Evolutionary conservation across 176 grass and related monocot genomes (phyloP), one percentile per base, ranked within the genome.

Genomic region (Triticum dicoccoides): DNA sequence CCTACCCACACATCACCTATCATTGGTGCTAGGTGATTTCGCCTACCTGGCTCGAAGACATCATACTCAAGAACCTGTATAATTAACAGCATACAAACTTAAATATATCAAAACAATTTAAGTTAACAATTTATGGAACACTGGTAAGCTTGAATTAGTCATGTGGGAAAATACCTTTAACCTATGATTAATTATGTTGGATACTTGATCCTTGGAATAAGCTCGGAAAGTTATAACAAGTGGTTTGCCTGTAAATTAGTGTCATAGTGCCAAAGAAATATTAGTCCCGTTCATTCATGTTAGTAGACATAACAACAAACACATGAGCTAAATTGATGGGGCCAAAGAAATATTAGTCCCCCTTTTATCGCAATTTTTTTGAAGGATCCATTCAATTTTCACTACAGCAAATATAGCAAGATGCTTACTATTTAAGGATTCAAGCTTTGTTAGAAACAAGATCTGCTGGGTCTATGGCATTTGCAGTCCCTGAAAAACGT

Each of bases 141-240:
- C 14, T 8, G 10, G 38, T 41, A 87, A 75, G 56, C 8, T 8
- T 32, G 61, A 84, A 63, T 61, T 37, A 37, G 12, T 29, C 20
- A 30, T 11, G 63, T 37, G 64, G 25, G 49, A 23, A 3, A 38
- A 81, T 76, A 94, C 97, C 93, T 89, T 94, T 65, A 94, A 64
- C 80, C 92, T 94, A 70, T 98, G 86, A 65, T 94, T 93, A 88
- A 98, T 84, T 79, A 96, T 96, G 79, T 94, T 73, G 8, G 79
- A 87, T 83, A 98, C 94, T 82, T 98, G 93, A 82, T 98, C 94
- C 88, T 94, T 96, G 35, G 87, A 95, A 79, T 96, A 96, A 89
- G 94, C 93, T 56, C 85, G 0, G 84, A 98, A 98, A 69, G 94
- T 96, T 25, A 98, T 80, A 56, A 94, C 90, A 51, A 72, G 69